These are phyloP conservation scores for Pisolithus orientalis DNA, from an alignment of 768 basidiomycete species.

Conservation along the genomic window DNA sequence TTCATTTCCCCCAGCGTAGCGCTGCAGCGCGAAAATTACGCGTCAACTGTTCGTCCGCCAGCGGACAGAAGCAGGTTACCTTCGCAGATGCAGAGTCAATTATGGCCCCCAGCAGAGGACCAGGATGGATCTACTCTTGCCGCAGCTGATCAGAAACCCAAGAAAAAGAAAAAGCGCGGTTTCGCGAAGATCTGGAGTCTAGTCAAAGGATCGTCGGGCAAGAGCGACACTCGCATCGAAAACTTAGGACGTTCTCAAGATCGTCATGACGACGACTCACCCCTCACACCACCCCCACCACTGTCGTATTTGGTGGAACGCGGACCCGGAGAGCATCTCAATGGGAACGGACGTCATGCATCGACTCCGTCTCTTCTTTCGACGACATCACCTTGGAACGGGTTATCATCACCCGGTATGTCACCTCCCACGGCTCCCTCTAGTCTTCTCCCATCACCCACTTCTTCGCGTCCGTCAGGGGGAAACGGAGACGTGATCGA, in stretches of 20 bases:
- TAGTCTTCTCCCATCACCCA: conserved; percentile 68
- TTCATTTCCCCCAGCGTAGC: conserved; percentile 49
- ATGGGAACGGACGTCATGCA: conserved; percentile 46
- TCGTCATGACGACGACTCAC: conserved; percentile 58
- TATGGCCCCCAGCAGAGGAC: conserved; percentile 45
- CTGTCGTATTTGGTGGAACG: conserved; percentile 75
- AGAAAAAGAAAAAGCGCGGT: conserved; percentile 68
- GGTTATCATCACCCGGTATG: conserved; percentile 52
- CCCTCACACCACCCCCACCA: conserved; percentile 86
- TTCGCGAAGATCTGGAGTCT: conserved; percentile 78
- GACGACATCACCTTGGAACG: conserved; percentile 48
- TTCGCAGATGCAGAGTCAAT: conserved; percentile 41
- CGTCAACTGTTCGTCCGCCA: conserved; percentile 25
- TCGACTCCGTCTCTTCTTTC: conserved; percentile 69
- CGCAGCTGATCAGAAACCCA: conserved; percentile 44
- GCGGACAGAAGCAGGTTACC: conserved; percentile 28
- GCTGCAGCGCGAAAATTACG: conserved; percentile 58
- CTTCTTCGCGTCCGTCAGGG: conserved; percentile 60
- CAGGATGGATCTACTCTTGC: conserved; percentile 9
- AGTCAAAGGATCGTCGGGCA: conserved; percentile 53
- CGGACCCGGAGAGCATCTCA: conserved; percentile 47
- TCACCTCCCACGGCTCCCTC: conserved; percentile 74
- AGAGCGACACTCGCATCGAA: conserved; percentile 23
- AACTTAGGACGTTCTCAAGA: conserved; percentile 34
- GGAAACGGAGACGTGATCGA: conserved; percentile 48